Evolutionary conservation across 768 basidiomycete species (phyloP).

Genomic region (Boletus rubropictus): DNA sequence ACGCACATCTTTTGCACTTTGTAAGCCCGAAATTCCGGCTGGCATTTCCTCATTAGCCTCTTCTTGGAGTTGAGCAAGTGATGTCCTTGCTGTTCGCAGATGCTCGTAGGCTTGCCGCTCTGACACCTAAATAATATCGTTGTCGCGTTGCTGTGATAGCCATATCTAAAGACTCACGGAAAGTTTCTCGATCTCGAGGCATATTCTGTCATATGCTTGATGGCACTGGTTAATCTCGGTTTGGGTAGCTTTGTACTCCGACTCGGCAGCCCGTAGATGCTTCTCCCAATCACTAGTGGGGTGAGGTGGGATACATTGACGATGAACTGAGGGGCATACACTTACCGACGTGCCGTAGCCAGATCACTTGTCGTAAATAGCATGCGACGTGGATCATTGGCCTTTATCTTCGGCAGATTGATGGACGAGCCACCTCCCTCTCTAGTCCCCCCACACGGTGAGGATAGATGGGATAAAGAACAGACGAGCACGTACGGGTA

Average conservation of each 20-base stretch:
- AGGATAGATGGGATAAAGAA: not conserved
- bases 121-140: constrained; percentile 8
- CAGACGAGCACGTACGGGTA: constrained; percentile 46
- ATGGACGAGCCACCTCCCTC: constrained; percentile 64
- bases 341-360: constrained; percentile 44
- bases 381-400: constrained; percentile 37
- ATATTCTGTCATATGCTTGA: constrained; percentile 26
- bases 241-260: constrained; percentile 30
- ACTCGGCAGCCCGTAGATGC: constrained; percentile 36
- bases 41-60: constrained; percentile 69
- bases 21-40: constrained; percentile 51
- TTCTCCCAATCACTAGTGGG: constrained; percentile 43
- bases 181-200: constrained; percentile 29
- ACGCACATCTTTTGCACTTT: constrained; percentile 50
- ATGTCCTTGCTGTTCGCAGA: constrained; percentile 31
- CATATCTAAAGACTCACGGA: constrained; percentile 27
- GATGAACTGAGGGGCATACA: constrained; percentile 1
- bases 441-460: constrained; percentile 30
- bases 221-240: constrained; percentile 27
- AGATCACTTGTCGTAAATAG: constrained; percentile 51
- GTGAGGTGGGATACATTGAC: not conserved
- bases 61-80: constrained; percentile 41
- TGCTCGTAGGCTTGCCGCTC: constrained; percentile 22
- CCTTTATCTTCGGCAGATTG: constrained; percentile 28
- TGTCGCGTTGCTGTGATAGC: not conserved